Percentiles rank a stretch among this genome's conserved stretches.
Evolutionary conservation across 352 stramenopile species (phyloP).

Genomic region (Globisporangium lucens): DNA sequence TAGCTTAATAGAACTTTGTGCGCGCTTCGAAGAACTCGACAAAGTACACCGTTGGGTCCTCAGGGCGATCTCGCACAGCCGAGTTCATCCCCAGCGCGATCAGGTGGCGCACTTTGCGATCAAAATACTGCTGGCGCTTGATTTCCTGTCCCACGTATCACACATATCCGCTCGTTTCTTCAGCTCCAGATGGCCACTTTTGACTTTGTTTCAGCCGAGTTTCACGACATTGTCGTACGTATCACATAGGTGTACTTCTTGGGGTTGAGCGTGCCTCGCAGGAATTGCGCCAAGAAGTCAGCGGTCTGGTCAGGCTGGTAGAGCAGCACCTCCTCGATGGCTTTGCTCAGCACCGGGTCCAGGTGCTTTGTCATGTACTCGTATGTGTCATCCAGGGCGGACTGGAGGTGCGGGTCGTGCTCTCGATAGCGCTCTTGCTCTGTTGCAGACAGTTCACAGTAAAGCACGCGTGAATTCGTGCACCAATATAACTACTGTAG

Average conservation of each 20-base stretch:
- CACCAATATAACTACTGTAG: background rate
- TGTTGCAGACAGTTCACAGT: slow-evolving; percentile 16
- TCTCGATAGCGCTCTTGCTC: slow-evolving; percentile 58
- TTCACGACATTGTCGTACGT: slow-evolving; percentile 13
- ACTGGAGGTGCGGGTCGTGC: slow-evolving; percentile 48
- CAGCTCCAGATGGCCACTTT: background rate
- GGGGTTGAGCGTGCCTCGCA: slow-evolving; percentile 62
- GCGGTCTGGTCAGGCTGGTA: slow-evolving; percentile 74
- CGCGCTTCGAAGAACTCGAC: slow-evolving; percentile 68
- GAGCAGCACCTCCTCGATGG: slow-evolving; percentile 65
- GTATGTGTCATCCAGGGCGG: slow-evolving; percentile 55
- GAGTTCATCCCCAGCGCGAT: slow-evolving; percentile 58
- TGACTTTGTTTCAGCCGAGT: background rate
- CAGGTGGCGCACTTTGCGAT: slow-evolving; percentile 76
- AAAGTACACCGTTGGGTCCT: slow-evolving; percentile 47
- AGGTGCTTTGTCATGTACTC: slow-evolving; percentile 69
- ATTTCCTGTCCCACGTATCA: slow-evolving; percentile 37
- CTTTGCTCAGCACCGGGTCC: slow-evolving; percentile 55
- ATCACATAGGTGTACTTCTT: slow-evolving; percentile 78
- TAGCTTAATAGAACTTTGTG: slow-evolving; percentile 58
- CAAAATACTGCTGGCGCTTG: slow-evolving; percentile 66
- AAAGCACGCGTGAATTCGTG: background rate
- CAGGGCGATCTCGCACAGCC: slow-evolving; percentile 57
- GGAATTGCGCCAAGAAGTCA: slow-evolving; percentile 63
- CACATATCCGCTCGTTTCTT: background rate